Evolutionary conservation across 2,329 filamentous ascomycete genomes (phyloP), one percentile per base, ranked within the genome.

Genomic region (Colletotrichum filicis): DNA sequence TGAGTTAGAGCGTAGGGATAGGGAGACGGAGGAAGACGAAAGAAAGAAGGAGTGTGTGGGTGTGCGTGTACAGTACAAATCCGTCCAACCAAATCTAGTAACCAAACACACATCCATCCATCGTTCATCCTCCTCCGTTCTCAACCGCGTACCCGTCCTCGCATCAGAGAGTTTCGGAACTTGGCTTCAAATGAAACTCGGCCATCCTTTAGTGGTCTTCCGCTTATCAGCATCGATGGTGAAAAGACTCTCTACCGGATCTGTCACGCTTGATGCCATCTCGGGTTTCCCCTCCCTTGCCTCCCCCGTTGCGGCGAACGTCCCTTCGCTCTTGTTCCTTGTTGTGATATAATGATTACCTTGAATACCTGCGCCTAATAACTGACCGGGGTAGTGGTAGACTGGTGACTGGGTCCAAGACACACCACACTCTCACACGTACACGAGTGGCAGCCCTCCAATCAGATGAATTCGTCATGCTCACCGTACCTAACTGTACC

Each of bases 171-270:
- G 68, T 72, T 74, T 74, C 68, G 68, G 61, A 67, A 65, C 53
- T 56, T 71, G 61, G 56, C 60, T 63, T n/a, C 19, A 74, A 74
- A 62, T 67, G 71, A 72, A 74, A 74, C 68, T 58, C 46, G 35
- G 37, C 64, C 58, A 57, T 67, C 61, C 22, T 49, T 55, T 63
- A 19, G 19, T 59, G 66, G 30, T 37, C 59, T 28, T 32, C 32
- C 22, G 12, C 26, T 14, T 24, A 52, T 37, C 52, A 49, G 11
- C 7, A 35, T 42, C 5, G n/a, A 30, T 8, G 19, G 16, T 32
- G 9, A 32, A 19, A 42, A 28, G 19, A 49, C 24, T 28, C n/a
- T 32, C 22, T 16, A 58, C 24, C 22, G 35, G 42, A 49, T 49
- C 42, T 49, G 42, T 22, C 42, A n/a, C 28, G 16, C 42, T 28